Evolutionary conservation across 176 grass and related monocot species (phyloP).

Genomic region (Paspalum vaginatum): DNA sequence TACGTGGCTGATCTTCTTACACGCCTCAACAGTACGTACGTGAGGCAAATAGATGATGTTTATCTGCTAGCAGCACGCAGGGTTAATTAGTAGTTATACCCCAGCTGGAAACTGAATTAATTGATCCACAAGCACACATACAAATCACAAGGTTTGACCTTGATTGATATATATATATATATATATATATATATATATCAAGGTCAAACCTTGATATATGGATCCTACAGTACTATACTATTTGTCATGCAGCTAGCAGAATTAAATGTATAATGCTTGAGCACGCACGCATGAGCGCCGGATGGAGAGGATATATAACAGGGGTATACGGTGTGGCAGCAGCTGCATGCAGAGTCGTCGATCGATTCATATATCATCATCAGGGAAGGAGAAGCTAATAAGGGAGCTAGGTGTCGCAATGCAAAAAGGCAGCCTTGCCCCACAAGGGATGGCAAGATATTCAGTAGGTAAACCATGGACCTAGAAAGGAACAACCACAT

Average conservation of each 20-base stretch:
- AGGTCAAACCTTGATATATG: no score
- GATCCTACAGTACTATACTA: no score
- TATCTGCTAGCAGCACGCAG: no score
- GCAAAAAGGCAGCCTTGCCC: slow-evolving; percentile 56
- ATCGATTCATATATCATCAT: slow-evolving; percentile 3
- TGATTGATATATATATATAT: no score
- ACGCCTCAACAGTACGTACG: no score
- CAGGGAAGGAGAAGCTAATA: no score
- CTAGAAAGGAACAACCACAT: slow-evolving; percentile 75
- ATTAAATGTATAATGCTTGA: neutral
- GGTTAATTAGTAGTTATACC: neutral
- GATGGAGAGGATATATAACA: slow-evolving; percentile 18
- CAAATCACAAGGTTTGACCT: neutral
- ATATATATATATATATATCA: no score
- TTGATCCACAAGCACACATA: neutral
- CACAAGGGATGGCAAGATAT: slow-evolving; percentile 71
- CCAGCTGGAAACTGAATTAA: neutral
- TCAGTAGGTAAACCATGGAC: slow-evolving; percentile 90
- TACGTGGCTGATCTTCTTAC: neutral
- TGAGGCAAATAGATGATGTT: neutral
- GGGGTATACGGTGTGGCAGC: neutral
- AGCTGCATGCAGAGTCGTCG: neutral
- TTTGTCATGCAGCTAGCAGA: neutral
- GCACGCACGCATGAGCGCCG: neutral
- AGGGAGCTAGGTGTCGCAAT: neutral